Evolutionary conservation across 139 green algal genomes (phyloP).

Genomic region (Auxenochlorella protothecoides): DNA sequence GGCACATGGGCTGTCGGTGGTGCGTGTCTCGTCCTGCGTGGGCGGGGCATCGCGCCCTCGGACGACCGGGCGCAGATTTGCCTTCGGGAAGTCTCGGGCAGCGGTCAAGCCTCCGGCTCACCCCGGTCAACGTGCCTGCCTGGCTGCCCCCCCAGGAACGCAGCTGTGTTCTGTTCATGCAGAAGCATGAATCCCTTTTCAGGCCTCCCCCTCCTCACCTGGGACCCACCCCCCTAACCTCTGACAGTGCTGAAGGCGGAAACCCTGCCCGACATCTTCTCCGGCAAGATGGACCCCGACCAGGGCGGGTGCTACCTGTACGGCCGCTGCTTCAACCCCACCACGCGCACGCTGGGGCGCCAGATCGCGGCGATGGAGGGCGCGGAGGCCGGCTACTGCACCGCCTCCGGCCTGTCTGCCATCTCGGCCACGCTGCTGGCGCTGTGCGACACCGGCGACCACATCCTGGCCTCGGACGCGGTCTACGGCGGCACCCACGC

Average conservation of each 20-base stretch:
- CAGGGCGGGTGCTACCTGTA: conserved; percentile 55
- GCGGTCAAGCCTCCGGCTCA: background rate
- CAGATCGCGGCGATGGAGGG: conserved; percentile 62
- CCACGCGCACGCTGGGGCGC: conserved; percentile 35
- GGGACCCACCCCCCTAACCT: background rate
- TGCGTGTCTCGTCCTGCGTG: too few species aligned
- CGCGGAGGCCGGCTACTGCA: conserved; percentile 48
- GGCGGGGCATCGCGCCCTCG: too few species aligned
- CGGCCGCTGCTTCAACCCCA: conserved; percentile 52
- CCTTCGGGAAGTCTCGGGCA: too few species aligned
- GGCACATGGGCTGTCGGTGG: too few species aligned
- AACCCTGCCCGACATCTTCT: conserved; percentile 40
- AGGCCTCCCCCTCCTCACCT: too few species aligned
- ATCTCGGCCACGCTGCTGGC: conserved; percentile 46
- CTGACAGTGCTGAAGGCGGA: conserved; percentile 38
- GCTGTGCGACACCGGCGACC: conserved; percentile 56
- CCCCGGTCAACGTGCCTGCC: background rate
- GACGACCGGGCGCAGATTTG: too few species aligned
- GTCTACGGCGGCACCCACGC: conserved; percentile 32
- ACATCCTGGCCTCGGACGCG: conserved; percentile 45
- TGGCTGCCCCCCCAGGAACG: background rate
- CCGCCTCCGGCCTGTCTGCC: conserved; percentile 53
- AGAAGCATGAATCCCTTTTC: too few species aligned
- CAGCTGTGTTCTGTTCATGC: too few species aligned
- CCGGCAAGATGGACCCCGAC: conserved; percentile 11